phyloP scores from a whole-genome alignment of 495 filamentous ascomycete genomes.

The Xylona heveae region DNA sequence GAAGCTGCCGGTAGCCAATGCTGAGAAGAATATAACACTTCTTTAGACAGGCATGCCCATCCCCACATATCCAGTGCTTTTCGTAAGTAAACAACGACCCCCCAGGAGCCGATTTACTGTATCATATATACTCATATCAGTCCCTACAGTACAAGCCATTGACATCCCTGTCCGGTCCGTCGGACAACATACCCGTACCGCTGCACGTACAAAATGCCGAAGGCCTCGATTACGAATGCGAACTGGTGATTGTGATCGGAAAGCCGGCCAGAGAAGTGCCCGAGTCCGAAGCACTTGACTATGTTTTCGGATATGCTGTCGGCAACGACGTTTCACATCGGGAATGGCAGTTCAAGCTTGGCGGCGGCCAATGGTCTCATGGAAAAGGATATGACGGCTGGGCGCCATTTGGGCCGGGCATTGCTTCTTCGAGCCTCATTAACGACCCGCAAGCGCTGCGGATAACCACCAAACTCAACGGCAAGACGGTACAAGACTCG shows the following conservation, averaged over 20 bases:
- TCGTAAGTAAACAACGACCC: conserved; percentile 22
- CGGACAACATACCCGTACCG: conserved; percentile 44
- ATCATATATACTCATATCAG: background rate
- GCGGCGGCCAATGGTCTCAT: conserved; percentile 60
- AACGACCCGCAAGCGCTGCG: conserved; percentile 43
- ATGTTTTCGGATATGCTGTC: conserved; percentile 61
- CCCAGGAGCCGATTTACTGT: background rate
- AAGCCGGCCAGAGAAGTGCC: conserved; percentile 45
- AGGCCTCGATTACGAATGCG: conserved; percentile 70
- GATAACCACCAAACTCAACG: conserved; percentile 53
- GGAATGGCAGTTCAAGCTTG: conserved; percentile 61
- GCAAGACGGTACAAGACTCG: conserved; percentile 46
- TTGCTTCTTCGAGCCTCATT: conserved; percentile 45
- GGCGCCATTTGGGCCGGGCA: conserved; percentile 73
- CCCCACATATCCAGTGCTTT: conserved; percentile 58
- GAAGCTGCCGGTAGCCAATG: too few relatives aligned
- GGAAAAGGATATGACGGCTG: conserved; percentile 80
- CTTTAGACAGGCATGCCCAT: conserved; percentile 45
- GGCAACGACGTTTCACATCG: conserved; percentile 74
- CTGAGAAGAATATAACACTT: background rate
- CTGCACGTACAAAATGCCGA: conserved; percentile 31
- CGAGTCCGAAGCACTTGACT: conserved; percentile 43
- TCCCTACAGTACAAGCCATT: conserved; percentile 44
- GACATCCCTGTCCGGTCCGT: conserved; percentile 49
- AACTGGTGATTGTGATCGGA: conserved; percentile 61